Base-by-base conservation (phyloP, 1,139 yeast genomes). In the Taphrina communis region DNA sequence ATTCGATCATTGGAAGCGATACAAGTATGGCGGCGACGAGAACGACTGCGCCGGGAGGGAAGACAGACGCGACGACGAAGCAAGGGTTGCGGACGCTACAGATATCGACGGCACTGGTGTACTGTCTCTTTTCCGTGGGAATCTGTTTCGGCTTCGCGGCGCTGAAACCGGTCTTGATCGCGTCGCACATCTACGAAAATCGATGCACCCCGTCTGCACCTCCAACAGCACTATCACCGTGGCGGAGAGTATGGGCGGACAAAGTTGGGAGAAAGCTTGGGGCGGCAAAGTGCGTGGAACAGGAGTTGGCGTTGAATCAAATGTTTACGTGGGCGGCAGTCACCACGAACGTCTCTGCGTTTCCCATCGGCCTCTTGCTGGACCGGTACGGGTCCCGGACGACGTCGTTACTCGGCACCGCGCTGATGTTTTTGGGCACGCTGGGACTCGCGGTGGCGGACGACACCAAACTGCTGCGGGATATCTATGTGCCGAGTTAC, bases 81-180 rank as follows among this genome's bases (percentile, higher is more conserved):
- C 36, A 19, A 12, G 31, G 31, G 31, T 35, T 56, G 44, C 62
- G 84, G 70, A 52, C 78, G 11, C 38, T 80, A 0, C 92, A 88
- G 76, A 82, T 88, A 12, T 70, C 76, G 8, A 89, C 96, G 77
- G 93, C 97, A 46, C 85, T 90, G 44, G 73, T 82, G 0, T 92
- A 97, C 97, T 92, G 97, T 79, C 80, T 92, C 36, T 80, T 91
- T 51, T 93, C 97, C 1, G 97, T 97, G 0, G 98, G 97, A 1
- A 92, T 96, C 0, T 88, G 92, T 11, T 93, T 93, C 81, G 96
- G 97, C 0, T 93, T 92, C 80, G 97, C 97, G 21, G 97, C 97
- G 2, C 80, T 93, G 68, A 93, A 93, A 76, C 96, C 96, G 4
- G 85, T 92, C 3, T 80, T 93, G 61, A 85, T 90, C 36, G 78